Evolutionary conservation across 2,329 filamentous ascomycete species (phyloP).

Genomic region (Ophiostoma sp.): DNA sequence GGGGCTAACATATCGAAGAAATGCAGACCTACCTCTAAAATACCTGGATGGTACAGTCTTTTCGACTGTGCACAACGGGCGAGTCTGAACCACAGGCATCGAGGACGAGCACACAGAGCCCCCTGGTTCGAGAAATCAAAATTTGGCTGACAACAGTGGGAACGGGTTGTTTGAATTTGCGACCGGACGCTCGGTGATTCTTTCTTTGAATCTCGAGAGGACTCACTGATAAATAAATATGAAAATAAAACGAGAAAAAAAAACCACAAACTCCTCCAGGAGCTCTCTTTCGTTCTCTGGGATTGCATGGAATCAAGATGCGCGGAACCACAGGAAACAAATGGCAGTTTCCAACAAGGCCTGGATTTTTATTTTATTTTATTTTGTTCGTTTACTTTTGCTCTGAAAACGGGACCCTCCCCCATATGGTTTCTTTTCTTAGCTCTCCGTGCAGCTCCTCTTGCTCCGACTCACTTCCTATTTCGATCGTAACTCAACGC

Average conservation of each 20-base stretch:
- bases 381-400: background rate
- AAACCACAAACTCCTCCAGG: no score
- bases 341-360: background rate
- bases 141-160: background rate
- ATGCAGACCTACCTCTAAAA: background rate
- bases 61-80: background rate
- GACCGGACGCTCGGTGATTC: background rate
- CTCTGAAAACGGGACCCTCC: background rate
- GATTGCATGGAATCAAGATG: background rate
- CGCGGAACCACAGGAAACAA: background rate
- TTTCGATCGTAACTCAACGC: background rate
- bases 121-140: background rate
- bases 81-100: background rate
- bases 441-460: background rate
- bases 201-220: background rate
- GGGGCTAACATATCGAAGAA: background rate
- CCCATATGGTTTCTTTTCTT: background rate
- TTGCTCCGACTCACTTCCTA: background rate
- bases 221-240: background rate
- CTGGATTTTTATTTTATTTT: background rate
- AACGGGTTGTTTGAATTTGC: background rate
- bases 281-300: background rate
- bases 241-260: background rate
- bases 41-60: background rate
- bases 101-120: background rate